Evolutionary conservation across 257 asterid genomes (phyloP).

Genomic region (Nicotiana attenuata): DNA sequence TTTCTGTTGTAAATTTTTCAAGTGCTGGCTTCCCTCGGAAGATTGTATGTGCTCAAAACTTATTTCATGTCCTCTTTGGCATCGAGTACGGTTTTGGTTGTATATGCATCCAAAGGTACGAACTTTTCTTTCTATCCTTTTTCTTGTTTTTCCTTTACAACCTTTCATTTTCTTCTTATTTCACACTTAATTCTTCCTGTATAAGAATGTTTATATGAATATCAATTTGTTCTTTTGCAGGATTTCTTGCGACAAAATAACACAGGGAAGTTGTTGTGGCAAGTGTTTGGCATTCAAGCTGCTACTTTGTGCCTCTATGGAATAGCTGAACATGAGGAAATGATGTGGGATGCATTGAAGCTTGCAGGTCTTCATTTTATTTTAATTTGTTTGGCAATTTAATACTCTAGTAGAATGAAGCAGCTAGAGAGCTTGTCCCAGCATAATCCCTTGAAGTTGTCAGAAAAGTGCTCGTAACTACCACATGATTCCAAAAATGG

Average conservation of each 20-base stretch:
- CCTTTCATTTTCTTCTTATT: conserved; percentile 3
- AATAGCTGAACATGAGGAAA: conserved; percentile 79
- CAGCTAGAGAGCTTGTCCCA: neutral
- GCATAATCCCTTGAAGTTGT: neutral
- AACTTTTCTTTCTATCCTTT: conserved; percentile 4
- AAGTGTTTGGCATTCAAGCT: conserved; percentile 70
- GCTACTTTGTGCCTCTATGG: conserved; percentile 85
- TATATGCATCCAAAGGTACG: conserved; percentile 98
- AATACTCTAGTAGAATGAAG: conserved; percentile 1
- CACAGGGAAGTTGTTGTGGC: conserved; percentile 94
- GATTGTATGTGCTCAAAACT: conserved; percentile 87
- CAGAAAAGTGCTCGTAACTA: neutral
- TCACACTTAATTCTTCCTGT: neutral
- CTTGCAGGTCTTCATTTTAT: conserved; percentile 42
- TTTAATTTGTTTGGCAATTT: neutral
- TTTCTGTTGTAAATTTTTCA: conserved; percentile 9
- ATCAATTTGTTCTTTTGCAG: conserved; percentile 31
- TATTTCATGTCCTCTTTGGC: conserved; percentile 47
- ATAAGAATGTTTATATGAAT: neutral
- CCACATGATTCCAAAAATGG: neutral
- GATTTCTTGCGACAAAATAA: conserved; percentile 93
- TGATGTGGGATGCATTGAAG: conserved; percentile 78
- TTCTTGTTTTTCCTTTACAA: neutral
- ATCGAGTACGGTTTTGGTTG: conserved; percentile 65
- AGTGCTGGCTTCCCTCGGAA: conserved; percentile 88